A percentile compares a stretch with the other conserved stretches of the same genome.
phyloP scores from a whole-genome alignment of 2,329 filamentous ascomycete species.

The Aspergillus sp. region DNA sequence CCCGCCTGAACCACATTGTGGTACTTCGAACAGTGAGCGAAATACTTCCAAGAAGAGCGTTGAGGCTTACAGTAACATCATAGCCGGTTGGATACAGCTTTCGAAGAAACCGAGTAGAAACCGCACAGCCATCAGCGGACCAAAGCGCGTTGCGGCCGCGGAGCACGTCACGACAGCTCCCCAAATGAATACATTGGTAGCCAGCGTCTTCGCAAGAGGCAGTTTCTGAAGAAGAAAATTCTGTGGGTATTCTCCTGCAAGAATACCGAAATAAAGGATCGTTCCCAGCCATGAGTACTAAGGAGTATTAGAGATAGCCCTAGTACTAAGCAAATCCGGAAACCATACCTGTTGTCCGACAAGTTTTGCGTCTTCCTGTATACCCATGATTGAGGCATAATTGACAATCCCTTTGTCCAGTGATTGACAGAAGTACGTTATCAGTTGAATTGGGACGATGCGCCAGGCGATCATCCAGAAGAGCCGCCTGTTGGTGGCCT shows the following conservation, averaged over 20 bases:
- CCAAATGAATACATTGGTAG: constrained; percentile 52
- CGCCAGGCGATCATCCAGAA: constrained; percentile 19
- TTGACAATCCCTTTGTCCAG: constrained; percentile 22
- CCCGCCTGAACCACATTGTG: constrained; percentile 66
- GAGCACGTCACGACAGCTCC: constrained; percentile 44
- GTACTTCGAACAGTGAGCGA: constrained; percentile 33
- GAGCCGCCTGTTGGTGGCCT: constrained; percentile 15
- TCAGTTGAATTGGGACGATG: constrained; percentile 14
- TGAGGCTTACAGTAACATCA: constrained; percentile 55
- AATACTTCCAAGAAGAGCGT: constrained; percentile 14
- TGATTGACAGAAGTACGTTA: constrained; percentile 22
- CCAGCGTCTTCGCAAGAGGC: constrained; percentile 50
- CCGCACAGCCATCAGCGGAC: constrained; percentile 7
- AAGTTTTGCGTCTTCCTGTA: constrained; percentile 32
- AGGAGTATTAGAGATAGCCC: background rate
- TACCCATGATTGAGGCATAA: constrained; percentile 25
- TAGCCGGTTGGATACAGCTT: constrained; percentile 1
- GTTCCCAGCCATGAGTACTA: constrained; percentile 50
- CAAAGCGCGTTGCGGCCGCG: constrained; percentile 50
- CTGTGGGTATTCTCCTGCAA: constrained; percentile 52
- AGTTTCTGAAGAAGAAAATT: constrained; percentile 50
- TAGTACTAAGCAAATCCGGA: constrained; percentile 10
- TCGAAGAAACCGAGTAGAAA: constrained; percentile 11
- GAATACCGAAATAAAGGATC: constrained; percentile 52
- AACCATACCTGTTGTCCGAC: constrained; percentile 41